phyloP scores from a whole-genome alignment of 2,329 filamentous ascomycete genomes.

The Talaromyces sp. region DNA sequence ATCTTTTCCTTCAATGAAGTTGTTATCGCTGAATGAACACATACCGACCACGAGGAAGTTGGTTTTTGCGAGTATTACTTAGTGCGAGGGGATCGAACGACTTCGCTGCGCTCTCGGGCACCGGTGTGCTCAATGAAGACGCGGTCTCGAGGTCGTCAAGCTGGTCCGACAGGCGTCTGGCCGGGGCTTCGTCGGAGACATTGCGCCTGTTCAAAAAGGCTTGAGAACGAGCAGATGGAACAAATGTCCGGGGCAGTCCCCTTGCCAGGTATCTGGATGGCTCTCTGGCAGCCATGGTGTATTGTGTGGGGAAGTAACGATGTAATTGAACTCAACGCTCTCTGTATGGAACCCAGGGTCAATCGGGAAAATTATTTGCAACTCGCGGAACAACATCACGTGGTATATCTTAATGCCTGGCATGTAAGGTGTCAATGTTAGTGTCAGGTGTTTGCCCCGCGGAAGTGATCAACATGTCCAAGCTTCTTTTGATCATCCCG shows the following conservation, averaged over 20 bases:
- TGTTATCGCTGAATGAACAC: neutral
- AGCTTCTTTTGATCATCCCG: conserved; percentile 17
- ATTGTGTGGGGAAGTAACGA: conserved; percentile 5
- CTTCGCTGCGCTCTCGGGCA: conserved; percentile 46
- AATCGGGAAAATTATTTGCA: conserved; percentile 37
- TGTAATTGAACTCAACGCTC: conserved; percentile 21
- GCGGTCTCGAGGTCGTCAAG: conserved; percentile 51
- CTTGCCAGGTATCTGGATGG: conserved; percentile 43
- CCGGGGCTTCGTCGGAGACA: conserved; percentile 48
- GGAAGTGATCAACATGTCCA: conserved; percentile 19
- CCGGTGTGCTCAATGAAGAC: conserved; percentile 48
- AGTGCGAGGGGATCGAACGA: conserved; percentile 55
- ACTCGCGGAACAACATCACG: conserved; percentile 16
- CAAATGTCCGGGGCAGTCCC: conserved; percentile 40
- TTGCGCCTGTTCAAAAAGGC: conserved; percentile 46
- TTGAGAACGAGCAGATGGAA: conserved; percentile 34
- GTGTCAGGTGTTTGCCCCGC: conserved; percentile 18
- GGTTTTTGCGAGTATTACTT: conserved; percentile 47
- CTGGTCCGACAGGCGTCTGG: conserved; percentile 33
- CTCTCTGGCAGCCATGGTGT: conserved; percentile 44
- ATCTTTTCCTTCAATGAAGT: conserved; percentile 1
- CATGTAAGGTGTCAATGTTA: conserved; percentile 5
- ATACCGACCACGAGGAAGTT: conserved; percentile 58
- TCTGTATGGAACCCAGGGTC: conserved; percentile 8
- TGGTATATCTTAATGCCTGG: conserved; percentile 11